These are phyloP conservation scores for Talaromyces trachyspermus DNA, from an alignment of 495 filamentous ascomycete genomes.

Conservation along the genomic window DNA sequence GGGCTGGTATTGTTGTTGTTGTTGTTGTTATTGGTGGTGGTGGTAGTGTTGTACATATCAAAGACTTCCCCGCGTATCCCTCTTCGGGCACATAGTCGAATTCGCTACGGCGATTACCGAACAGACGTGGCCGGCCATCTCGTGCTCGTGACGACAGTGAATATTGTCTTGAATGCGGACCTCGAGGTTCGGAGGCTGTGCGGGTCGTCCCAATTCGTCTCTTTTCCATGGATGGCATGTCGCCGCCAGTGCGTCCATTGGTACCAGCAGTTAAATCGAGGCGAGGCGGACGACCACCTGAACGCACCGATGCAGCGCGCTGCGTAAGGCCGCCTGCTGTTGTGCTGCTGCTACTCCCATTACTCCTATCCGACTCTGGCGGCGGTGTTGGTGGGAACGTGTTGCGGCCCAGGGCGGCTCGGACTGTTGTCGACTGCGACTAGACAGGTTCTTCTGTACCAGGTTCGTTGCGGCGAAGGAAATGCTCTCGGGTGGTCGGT, in stretches of 20 bases:
- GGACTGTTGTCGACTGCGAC: slow-evolving; percentile 70
- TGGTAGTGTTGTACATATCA: slow-evolving; percentile 66
- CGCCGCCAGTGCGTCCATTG: slow-evolving; percentile 18
- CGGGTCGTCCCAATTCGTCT: slow-evolving; percentile 45
- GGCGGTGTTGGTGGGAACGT: slow-evolving; percentile 95
- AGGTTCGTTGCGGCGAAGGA: slow-evolving; percentile 88
- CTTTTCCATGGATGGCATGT: slow-evolving; percentile 22
- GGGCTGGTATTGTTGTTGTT: too few species aligned
- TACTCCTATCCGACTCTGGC: slow-evolving; percentile 63
- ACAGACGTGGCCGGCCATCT: slow-evolving; percentile 7
- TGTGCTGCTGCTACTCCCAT: slow-evolving; percentile 16
- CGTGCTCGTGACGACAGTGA: slow-evolving; percentile 5
- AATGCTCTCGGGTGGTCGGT: slow-evolving; percentile 68
- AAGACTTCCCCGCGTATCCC: slow-evolving; percentile 61
- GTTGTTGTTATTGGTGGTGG: too few species aligned
- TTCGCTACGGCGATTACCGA: slow-evolving; percentile 25
- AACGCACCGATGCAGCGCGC: slow-evolving; percentile 27
- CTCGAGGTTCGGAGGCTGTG: slow-evolving; percentile 48
- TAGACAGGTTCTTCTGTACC: slow-evolving; percentile 73
- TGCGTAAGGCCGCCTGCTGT: slow-evolving; percentile 15
- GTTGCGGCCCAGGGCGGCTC: slow-evolving; percentile 81
- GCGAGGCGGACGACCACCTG: slow-evolving; percentile 28
- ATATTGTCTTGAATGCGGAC: slow-evolving; percentile 23
- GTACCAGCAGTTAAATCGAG: slow-evolving; percentile 30
- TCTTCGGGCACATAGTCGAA: slow-evolving; percentile 39